Evolutionary conservation across 106 monocot species (phyloP).

Genomic region (Dendrobium catenatum): DNA sequence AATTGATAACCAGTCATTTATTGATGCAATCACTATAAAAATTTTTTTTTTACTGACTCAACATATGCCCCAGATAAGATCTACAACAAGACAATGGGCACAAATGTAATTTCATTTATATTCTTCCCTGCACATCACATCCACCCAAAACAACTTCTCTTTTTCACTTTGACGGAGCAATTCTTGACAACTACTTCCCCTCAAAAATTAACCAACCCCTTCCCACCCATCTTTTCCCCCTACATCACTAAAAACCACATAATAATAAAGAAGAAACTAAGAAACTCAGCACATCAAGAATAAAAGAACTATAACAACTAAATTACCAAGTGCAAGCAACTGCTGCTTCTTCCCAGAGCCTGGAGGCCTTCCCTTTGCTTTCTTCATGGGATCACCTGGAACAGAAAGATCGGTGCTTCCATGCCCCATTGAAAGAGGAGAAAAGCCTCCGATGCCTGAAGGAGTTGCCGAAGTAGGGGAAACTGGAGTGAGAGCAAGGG

Average conservation of each 20-base stretch:
- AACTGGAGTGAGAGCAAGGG: conserved; percentile 13
- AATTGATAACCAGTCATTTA: not conserved
- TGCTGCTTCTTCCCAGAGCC: conserved; percentile 58
- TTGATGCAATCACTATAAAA: not conserved
- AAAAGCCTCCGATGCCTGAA: not conserved
- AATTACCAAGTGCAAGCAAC: conserved; percentile 47
- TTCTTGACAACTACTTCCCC: not conserved
- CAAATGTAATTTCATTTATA: conserved; percentile 11
- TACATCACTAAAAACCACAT: not conserved
- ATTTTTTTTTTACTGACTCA: not conserved
- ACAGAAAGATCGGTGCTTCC: not conserved
- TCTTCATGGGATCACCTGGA: conserved; percentile 9
- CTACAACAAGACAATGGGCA: conserved; percentile 12
- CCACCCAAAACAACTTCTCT: not conserved
- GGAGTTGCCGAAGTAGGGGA: conserved; percentile 11
- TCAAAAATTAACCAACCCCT: not conserved
- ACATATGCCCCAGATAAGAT: not conserved
- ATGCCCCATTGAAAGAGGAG: not conserved
- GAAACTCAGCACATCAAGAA: not conserved
- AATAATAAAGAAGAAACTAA: not conserved
- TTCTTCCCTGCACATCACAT: conserved; percentile 14
- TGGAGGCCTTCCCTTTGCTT: conserved; percentile 40
- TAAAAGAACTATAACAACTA: conserved; percentile 6
- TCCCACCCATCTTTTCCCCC: not conserved
- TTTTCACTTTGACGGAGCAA: not conserved